Conservation (phyloP, 2,329 filamentous ascomycete species). For the Geosmithia morbida region DNA sequence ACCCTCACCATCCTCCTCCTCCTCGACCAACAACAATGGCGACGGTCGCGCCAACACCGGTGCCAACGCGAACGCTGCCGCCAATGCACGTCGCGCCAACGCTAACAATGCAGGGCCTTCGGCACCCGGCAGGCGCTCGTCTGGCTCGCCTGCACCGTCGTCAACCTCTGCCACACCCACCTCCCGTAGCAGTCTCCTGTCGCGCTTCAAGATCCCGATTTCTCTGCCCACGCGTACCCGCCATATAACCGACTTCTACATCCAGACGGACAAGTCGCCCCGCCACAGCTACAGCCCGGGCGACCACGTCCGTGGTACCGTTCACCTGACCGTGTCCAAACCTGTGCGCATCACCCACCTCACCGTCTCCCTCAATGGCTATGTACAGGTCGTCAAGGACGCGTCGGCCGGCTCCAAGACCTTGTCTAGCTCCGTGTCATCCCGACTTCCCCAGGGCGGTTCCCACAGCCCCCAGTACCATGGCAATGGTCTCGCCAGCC, state of each 20-base stretch:
- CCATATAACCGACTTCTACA: conserved; percentile 64
- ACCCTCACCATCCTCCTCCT: neutral
- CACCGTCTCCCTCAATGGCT: conserved; percentile 64
- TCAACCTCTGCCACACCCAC: conserved; percentile 9
- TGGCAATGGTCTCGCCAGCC: conserved; percentile 63
- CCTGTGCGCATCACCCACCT: conserved; percentile 67
- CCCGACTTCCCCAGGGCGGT: conserved; percentile 23
- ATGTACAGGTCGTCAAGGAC: conserved; percentile 65
- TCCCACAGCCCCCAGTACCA: conserved; percentile 40
- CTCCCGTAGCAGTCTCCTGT: conserved; percentile 25
- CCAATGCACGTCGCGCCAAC: conserved; percentile 7
- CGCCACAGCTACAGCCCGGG: conserved; percentile 64
- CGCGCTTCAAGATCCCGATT: conserved; percentile 35
- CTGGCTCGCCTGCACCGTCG: conserved; percentile 7
- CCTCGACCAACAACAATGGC: neutral
- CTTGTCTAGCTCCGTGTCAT: conserved; percentile 17
- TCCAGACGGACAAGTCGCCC: conserved; percentile 56
- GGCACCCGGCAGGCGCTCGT: conserved; percentile 3
- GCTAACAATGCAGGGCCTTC: neutral
- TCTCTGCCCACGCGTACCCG: conserved; percentile 37
- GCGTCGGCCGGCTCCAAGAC: conserved; percentile 40
- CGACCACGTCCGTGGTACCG: conserved; percentile 58
- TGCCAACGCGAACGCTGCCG: conserved; percentile 15
- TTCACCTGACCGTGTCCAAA: conserved; percentile 59
- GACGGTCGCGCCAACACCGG: neutral